Evolutionary conservation across 23 red algal species (phyloP).

Genomic region (Agarophyton chilense): DNA sequence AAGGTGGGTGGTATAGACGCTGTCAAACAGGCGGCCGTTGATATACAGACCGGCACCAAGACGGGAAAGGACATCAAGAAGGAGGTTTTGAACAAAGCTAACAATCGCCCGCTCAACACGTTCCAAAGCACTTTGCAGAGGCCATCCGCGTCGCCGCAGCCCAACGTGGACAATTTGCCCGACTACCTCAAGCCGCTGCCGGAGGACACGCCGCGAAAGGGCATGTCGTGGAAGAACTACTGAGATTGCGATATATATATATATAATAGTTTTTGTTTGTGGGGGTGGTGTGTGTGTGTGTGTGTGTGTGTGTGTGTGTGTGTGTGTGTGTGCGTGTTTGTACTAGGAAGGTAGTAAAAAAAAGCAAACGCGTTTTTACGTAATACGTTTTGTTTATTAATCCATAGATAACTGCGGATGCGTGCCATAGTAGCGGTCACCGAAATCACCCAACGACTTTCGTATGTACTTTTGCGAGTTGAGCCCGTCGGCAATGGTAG

Average conservation of each 20-base stretch:
- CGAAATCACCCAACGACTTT: slow-evolving; percentile 89
- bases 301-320: no score
- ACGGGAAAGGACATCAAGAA: slow-evolving; percentile 59
- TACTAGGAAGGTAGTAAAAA: no score
- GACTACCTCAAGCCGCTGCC: slow-evolving; percentile 78
- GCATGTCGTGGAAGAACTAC: slow-evolving; percentile 82
- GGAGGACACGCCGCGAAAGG: slow-evolving; percentile 73
- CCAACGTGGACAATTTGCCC: slow-evolving; percentile 52
- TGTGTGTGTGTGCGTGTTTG: no score
- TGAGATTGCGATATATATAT: no score
- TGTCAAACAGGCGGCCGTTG: slow-evolving; percentile 57
- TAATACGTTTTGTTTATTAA: no score
- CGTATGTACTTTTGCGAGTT: slow-evolving; percentile 83
- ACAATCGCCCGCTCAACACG: no score
- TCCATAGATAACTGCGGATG: background rate
- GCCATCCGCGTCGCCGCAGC: background rate
- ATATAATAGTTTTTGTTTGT: no score
- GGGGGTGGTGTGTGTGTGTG: no score
- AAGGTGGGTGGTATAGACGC: slow-evolving; percentile 73
- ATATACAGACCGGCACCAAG: slow-evolving; percentile 38
- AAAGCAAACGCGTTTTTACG: no score
- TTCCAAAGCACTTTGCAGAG: background rate
- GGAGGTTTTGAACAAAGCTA: slow-evolving; percentile 13
- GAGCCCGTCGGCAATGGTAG: slow-evolving; percentile 74
- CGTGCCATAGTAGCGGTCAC: slow-evolving; percentile 89